phyloP scores from a whole-genome alignment of 306 rosid species.

The Lotus japonicus region DNA sequence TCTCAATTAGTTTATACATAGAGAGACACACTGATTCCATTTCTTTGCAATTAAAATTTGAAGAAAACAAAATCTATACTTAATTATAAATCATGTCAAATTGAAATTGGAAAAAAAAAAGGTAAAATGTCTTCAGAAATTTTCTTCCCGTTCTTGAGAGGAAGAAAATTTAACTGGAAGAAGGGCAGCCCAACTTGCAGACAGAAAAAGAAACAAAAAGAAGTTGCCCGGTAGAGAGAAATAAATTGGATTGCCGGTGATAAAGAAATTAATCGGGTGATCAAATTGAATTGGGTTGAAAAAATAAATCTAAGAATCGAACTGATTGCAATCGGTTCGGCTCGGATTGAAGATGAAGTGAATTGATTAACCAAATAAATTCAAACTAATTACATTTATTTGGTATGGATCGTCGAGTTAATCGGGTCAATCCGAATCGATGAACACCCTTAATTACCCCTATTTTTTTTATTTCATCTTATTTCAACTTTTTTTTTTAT shows the following conservation, averaged over 20 bases:
- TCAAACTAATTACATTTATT: too few relatives aligned
- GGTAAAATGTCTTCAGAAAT: background rate
- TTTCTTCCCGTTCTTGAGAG: background rate
- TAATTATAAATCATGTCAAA: conserved; percentile 16
- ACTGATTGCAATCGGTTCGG: too few relatives aligned
- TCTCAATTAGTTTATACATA: conserved; percentile 9
- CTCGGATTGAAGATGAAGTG: too few relatives aligned
- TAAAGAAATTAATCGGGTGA: too few relatives aligned
- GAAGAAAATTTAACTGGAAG: background rate
- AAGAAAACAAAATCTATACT: conserved; percentile 11
- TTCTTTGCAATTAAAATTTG: conserved; percentile 11
- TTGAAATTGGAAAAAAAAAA: background rate
- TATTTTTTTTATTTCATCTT: too few relatives aligned
- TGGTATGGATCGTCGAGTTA: too few relatives aligned
- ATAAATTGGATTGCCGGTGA: background rate
- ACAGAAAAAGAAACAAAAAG: background rate
- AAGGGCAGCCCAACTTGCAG: background rate
- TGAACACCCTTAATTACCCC: too few relatives aligned
- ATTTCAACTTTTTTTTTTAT: too few relatives aligned
- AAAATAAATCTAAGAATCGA: too few relatives aligned
- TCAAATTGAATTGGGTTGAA: too few relatives aligned
- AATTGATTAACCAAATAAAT: too few relatives aligned
- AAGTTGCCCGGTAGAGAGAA: background rate
- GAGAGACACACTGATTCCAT: conserved; percentile 3
- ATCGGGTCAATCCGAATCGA: too few relatives aligned